Conservation (phyloP, 768 basidiomycete species). For the Boletus vermiculosoides region DNA sequence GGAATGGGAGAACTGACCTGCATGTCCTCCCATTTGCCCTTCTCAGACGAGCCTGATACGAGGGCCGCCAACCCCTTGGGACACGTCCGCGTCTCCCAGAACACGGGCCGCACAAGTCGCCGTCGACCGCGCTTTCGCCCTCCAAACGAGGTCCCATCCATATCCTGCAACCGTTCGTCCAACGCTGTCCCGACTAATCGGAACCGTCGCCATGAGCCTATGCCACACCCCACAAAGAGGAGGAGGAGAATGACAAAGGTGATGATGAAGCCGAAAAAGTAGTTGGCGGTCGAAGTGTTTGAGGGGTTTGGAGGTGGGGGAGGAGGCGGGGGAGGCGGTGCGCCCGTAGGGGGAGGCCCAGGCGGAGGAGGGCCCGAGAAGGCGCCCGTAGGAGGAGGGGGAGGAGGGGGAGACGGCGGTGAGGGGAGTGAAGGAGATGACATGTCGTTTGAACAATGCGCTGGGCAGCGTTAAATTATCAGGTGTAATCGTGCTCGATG, state of each 20-base stretch:
- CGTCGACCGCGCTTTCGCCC: slow-evolving; percentile 17
- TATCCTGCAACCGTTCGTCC: slow-evolving; percentile 19
- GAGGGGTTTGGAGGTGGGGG: not conserved
- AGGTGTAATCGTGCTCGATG: slow-evolving; percentile 1
- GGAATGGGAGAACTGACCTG: slow-evolving; percentile 23
- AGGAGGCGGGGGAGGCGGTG: not conserved
- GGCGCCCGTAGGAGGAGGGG: not conserved
- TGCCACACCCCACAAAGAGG: slow-evolving; percentile 50
- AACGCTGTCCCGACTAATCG: slow-evolving; percentile 18
- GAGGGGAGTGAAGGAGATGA: slow-evolving; percentile 2
- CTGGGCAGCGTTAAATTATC: not conserved
- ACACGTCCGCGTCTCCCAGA: slow-evolving; percentile 22
- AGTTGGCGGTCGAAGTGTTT: slow-evolving; percentile 19
- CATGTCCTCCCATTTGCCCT: slow-evolving; percentile 14
- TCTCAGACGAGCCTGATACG: not conserved
- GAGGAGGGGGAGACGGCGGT: not conserved
- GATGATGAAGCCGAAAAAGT: slow-evolving; percentile 35
- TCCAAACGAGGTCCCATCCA: slow-evolving; percentile 7
- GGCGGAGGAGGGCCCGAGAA: not conserved
- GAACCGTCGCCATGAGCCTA: slow-evolving; percentile 45
- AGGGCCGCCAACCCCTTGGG: not conserved
- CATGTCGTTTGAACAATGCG: slow-evolving; percentile 7
- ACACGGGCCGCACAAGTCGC: slow-evolving; percentile 17
- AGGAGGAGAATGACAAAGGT: slow-evolving; percentile 39
- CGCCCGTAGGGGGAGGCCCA: not conserved